Percentiles rank a stretch among this genome's conserved stretches.
Conservation (phyloP, 108 stramenopile species). For the Conticribra guillardii region DNA sequence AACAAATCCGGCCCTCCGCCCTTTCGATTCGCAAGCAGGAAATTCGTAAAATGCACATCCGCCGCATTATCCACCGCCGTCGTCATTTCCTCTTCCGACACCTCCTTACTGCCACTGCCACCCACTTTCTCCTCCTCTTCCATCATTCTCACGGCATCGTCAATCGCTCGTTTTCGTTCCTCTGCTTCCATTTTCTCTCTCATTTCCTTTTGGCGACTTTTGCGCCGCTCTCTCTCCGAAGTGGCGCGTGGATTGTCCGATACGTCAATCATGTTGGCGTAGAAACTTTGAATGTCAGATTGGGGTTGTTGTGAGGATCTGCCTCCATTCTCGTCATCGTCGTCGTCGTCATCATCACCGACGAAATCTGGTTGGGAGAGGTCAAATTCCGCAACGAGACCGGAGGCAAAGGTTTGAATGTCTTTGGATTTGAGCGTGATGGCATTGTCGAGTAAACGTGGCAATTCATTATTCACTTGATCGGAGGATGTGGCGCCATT, state of each 20-base stretch:
- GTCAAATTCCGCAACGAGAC: slow-evolving; percentile 46
- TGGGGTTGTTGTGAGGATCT: not conserved
- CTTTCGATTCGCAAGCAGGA: slow-evolving; percentile 53
- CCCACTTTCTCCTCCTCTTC: slow-evolving; percentile 32
- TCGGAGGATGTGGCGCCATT: not conserved
- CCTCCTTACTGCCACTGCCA: not conserved
- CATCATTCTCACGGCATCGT: slow-evolving; percentile 62
- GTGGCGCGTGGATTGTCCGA: slow-evolving; percentile 43
- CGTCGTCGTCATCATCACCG: slow-evolving; percentile 19
- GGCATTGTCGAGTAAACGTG: slow-evolving; percentile 51
- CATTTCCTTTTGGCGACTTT: slow-evolving; percentile 63
- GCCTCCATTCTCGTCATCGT: slow-evolving; percentile 4
- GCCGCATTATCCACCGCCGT: slow-evolving; percentile 51
- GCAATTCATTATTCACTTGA: slow-evolving; percentile 9
- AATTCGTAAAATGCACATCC: slow-evolving; percentile 62
- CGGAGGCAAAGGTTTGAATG: slow-evolving; percentile 61
- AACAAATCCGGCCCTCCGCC: slow-evolving; percentile 74
- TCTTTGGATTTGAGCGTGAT: slow-evolving; percentile 69
- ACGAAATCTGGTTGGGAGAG: not conserved
- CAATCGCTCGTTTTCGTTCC: slow-evolving; percentile 62
- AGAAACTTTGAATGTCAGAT: slow-evolving; percentile 60
- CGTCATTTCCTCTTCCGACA: slow-evolving; percentile 17
- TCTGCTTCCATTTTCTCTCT: slow-evolving; percentile 61
- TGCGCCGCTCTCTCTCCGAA: slow-evolving; percentile 65
- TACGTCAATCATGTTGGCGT: slow-evolving; percentile 75